Percentiles rank a stretch among this genome's conserved stretches.
These are phyloP conservation scores for Agapanthus africanus DNA, from an alignment of 106 monocot species.

Conservation along the genomic window DNA sequence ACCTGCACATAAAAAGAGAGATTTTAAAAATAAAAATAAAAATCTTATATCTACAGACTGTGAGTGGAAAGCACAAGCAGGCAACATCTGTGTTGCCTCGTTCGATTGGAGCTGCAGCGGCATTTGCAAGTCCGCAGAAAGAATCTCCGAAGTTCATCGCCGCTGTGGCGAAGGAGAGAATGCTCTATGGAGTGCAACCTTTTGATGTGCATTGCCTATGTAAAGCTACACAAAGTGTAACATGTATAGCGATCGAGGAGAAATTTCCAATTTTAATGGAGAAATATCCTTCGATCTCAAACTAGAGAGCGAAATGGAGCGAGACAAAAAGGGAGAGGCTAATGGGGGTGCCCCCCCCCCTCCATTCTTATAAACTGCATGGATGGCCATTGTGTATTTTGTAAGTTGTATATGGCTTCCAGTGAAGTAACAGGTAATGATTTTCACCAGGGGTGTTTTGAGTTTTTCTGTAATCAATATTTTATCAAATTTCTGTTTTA, in stretches of 20 bases:
- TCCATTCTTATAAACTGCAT: slow-evolving; percentile 6
- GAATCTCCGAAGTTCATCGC: slow-evolving; percentile 47
- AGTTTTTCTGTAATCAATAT: too few relatives aligned
- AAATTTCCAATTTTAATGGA: slow-evolving; percentile 6
- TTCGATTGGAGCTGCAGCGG: slow-evolving; percentile 74
- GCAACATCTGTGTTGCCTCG: slow-evolving; percentile 61
- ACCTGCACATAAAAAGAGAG: too few relatives aligned
- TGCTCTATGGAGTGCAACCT: slow-evolving; percentile 37
- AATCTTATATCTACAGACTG: slow-evolving; percentile 58
- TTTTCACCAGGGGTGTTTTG: too few relatives aligned
- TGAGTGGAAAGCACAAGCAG: slow-evolving; percentile 67
- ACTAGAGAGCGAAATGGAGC: background rate
- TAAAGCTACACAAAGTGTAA: background rate
- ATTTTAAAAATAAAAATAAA: too few relatives aligned
- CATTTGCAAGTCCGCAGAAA: slow-evolving; percentile 52
- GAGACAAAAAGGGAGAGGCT: slow-evolving; percentile 9
- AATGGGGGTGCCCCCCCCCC: background rate
- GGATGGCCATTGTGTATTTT: slow-evolving; percentile 9
- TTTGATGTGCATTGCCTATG: slow-evolving; percentile 10
- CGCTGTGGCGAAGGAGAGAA: slow-evolving; percentile 47
- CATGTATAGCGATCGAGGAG: background rate
- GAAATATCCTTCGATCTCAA: background rate
- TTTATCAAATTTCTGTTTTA: too few relatives aligned
- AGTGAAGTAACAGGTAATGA: slow-evolving; percentile 6
- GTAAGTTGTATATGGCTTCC: slow-evolving; percentile 7